These are phyloP conservation scores for Carex parvula DNA, from an alignment of 176 grass and related monocot genomes.

Conservation along the genomic window DNA sequence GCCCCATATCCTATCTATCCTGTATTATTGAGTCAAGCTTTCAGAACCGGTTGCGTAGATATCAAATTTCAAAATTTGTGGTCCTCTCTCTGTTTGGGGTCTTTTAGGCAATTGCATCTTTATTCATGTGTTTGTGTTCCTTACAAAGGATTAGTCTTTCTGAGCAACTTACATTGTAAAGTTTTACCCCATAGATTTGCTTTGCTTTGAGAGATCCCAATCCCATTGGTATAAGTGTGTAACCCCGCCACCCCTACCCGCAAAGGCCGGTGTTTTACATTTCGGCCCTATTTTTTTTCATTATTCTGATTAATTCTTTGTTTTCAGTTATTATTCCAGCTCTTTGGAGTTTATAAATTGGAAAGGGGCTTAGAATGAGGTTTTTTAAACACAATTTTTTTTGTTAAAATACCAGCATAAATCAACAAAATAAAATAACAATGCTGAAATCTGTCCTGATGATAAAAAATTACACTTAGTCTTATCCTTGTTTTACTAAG, in stretches of 20 bases:
- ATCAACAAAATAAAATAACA: not conserved
- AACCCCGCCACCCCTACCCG: too few species aligned
- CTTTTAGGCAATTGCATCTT: not conserved
- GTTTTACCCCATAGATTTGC: not conserved
- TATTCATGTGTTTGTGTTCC: not conserved
- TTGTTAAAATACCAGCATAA: not conserved
- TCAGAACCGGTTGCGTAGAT: constrained; percentile 3
- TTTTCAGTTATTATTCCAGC: not conserved
- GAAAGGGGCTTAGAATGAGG: not conserved
- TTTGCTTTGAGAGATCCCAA: not conserved
- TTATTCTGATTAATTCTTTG: not conserved
- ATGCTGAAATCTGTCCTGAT: too few species aligned
- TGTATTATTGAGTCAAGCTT: not conserved
- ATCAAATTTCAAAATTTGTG: not conserved
- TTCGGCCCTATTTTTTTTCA: too few species aligned
- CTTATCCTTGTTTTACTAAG: too few species aligned
- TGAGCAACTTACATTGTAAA: not conserved
- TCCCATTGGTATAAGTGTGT: not conserved
- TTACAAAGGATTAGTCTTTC: not conserved
- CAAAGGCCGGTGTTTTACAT: too few species aligned
- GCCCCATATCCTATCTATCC: not conserved
- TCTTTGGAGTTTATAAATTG: not conserved
- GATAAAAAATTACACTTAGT: too few species aligned
- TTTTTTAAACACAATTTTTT: not conserved
- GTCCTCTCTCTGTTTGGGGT: not conserved